phyloP scores from a whole-genome alignment of 2,329 filamentous ascomycete species.

The Colletotrichum lupini region DNA sequence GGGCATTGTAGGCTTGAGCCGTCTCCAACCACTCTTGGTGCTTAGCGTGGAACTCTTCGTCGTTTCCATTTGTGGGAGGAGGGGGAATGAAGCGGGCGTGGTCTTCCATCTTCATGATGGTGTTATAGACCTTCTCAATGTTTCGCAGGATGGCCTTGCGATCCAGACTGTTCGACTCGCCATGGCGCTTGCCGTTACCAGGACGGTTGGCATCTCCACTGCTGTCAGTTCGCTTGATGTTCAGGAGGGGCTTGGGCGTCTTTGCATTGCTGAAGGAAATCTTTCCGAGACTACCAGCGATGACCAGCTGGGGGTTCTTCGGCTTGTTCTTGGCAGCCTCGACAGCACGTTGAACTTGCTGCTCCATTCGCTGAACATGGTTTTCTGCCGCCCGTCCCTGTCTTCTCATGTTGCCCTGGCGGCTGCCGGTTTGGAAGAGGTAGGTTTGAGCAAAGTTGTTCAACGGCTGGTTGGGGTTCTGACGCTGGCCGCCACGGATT shows the following conservation, averaged over 20 bases:
- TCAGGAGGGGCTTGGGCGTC: constrained; percentile 93
- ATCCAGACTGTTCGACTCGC: constrained; percentile 67
- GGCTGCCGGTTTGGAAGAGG: constrained; percentile 91
- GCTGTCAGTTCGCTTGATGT: constrained; percentile 89
- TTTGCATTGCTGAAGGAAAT: constrained; percentile 99
- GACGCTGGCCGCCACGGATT: constrained; percentile 88
- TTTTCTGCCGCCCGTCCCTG: constrained; percentile 90
- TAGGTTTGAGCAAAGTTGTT: constrained; percentile 99
- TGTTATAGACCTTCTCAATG: constrained; percentile 89
- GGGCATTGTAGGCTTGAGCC: constrained; percentile 77
- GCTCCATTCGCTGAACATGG: constrained; percentile 98
- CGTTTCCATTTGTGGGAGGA: constrained; percentile 68
- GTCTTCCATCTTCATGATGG: constrained; percentile 93
- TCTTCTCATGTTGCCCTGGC: constrained; percentile 78
- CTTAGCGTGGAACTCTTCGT: constrained; percentile 75
- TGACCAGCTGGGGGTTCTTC: constrained; percentile 96
- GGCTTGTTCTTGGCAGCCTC: constrained; percentile 97
- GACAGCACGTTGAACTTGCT: constrained; percentile 96
- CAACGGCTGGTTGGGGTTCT: constrained; percentile 91
- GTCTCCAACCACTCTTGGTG: constrained; percentile 85
- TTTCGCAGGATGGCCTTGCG: constrained; percentile 86
- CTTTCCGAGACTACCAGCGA: constrained; percentile 95
- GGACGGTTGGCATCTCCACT: constrained; percentile 67
- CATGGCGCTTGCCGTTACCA: constrained; percentile 55
- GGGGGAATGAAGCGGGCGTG: constrained; percentile 84